phyloP scores from a whole-genome alignment of 768 basidiomycete genomes.

The Trametopsis cervina region DNA sequence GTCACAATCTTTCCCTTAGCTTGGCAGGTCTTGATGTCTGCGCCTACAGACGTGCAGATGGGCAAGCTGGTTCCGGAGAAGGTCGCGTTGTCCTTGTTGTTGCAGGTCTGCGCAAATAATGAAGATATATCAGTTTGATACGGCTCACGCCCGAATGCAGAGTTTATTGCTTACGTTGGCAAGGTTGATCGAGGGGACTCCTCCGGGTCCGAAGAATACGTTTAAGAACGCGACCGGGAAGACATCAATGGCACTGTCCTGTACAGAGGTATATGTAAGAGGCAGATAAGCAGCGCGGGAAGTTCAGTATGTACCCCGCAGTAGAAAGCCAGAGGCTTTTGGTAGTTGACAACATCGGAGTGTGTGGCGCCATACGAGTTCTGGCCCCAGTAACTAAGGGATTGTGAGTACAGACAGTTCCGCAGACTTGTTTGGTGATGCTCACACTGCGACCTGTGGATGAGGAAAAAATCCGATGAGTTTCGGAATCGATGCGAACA shows the following conservation, averaged over 20 bases:
- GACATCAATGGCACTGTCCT: conserved; percentile 64
- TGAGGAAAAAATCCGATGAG: conserved; percentile 3
- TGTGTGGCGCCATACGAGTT: conserved; percentile 63
- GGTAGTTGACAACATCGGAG: conserved; percentile 44
- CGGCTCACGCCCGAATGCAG: too few relatives aligned
- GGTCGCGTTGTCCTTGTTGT: conserved; percentile 30
- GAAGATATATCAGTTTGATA: background rate
- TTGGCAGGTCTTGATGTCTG: conserved; percentile 38
- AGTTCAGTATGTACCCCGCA: conserved; percentile 39
- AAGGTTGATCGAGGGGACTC: conserved; percentile 57
- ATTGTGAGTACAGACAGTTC: background rate
- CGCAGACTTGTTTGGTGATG: background rate
- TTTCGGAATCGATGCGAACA: conserved; percentile 2
- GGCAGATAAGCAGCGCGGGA: background rate
- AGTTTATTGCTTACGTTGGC: conserved; percentile 55
- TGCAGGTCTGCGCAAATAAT: conserved; percentile 37
- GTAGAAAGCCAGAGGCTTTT: conserved; percentile 57
- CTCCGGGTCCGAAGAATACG: conserved; percentile 58
- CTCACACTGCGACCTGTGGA: conserved; percentile 50
- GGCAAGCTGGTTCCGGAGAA: conserved; percentile 37
- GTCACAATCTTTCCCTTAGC: conserved; percentile 41
- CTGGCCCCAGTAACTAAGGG: conserved; percentile 64
- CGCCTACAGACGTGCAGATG: conserved; percentile 32
- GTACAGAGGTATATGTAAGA: conserved; percentile 3
- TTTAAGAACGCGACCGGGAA: conserved; percentile 66